Base-by-base conservation (phyloP, 2,329 filamentous ascomycete genomes). In the Fusarium sulawesiense region DNA sequence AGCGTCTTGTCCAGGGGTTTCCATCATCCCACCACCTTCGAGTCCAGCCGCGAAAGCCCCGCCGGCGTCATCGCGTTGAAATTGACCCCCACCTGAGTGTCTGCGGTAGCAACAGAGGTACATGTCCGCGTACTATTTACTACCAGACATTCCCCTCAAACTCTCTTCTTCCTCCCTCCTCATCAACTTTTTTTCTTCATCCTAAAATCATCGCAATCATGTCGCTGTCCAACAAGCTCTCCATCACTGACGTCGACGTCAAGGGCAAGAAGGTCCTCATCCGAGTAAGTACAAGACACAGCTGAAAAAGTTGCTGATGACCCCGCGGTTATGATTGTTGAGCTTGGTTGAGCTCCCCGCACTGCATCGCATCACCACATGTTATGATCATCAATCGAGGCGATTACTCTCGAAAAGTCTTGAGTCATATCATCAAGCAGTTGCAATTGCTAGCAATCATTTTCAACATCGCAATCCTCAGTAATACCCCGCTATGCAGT, bases 181-280 rank as follows among this genome's bases (percentile, higher is more conserved):
- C 67, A 66, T 62, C 67, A 57, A 62, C 64, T 57, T 50, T 63
- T 34, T 56, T 51, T 37, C 55, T 32, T 42, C 47, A 40, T 56
- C 23, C 51, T 27, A 49, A 48, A 53, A 44, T 16, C 34, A 53
- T 60, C 57, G 65, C 71, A 79, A 89, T 78, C 66, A 99, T 99
- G 96, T 98, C 96, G 90, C 93, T 99, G 81, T 93, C 94, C 78
- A 98, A 91, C 89, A 99, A 99, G 89, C 93, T 99, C 78, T 93
- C 94, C 76, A 98, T 99, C 84, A 93, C 90, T 74, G 95, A 99
- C 80, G 91, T 97, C 78, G 94, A 99, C 84, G 88, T 99, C 84
- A 97, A 97, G 90, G 95, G 88, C 89, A 99, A 99, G 91, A 91
- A 94, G 78, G 96, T 98, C 83, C 88, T 99, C 78, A 98, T 99